Evolutionary conservation across 2,329 filamentous ascomycete genomes (phyloP).

Genomic region (Anthostomella pinea): DNA sequence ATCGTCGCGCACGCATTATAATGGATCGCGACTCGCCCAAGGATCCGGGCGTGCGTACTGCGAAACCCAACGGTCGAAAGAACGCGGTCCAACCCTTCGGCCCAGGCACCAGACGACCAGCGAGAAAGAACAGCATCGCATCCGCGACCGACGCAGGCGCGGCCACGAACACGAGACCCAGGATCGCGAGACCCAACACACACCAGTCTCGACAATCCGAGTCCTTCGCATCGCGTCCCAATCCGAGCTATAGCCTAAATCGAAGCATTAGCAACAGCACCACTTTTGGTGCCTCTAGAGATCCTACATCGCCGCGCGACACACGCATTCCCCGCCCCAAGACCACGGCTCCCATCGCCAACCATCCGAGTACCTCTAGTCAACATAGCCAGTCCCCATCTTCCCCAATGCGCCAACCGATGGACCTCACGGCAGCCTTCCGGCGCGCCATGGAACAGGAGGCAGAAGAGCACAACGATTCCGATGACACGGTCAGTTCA

Average conservation of each 20-base stretch:
- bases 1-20: background rate
- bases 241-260: conserved; percentile 7
- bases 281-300: conserved; percentile 12
- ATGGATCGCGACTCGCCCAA: conserved; percentile 23
- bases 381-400: conserved; percentile 4
- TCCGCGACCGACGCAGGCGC: conserved; percentile 21
- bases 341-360: conserved; percentile 5
- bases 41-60: conserved; percentile 17
- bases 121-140: conserved; percentile 17
- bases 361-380: conserved; percentile 4
- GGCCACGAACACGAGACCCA: conserved; percentile 9
- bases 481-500: conserved; percentile 23
- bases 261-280: conserved; percentile 12
- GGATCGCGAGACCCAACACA: conserved; percentile 3
- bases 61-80: conserved; percentile 25
- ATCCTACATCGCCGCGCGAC: conserved; percentile 19
- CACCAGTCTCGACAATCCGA: conserved; percentile 11
- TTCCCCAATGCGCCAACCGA: conserved; percentile 28
- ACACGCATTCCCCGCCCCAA: conserved; percentile 28
- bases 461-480: conserved; percentile 19
- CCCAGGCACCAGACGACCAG: conserved; percentile 11
- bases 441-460: conserved; percentile 25
- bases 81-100: conserved; percentile 20
- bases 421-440: conserved; percentile 27
- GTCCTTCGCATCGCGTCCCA: conserved; percentile 8